Conservation (phyloP, 2,329 filamentous ascomycete species). For the Domatiomyces catenatus region DNA sequence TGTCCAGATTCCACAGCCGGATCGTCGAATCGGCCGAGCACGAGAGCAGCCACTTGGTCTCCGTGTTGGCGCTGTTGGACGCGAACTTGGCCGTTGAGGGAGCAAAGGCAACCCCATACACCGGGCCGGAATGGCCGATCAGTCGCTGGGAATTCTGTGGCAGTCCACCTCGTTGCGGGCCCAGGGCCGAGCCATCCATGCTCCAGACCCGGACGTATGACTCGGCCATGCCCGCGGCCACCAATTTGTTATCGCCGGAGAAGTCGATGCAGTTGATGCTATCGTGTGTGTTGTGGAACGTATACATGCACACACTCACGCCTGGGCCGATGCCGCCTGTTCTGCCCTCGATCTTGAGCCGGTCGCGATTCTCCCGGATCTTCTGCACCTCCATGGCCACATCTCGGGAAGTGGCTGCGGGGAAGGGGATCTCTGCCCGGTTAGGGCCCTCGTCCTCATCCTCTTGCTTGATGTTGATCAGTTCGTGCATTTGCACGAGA, state of each 20-base stretch:
- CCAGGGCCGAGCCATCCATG: slow-evolving; percentile 67
- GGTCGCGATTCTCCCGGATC: slow-evolving; percentile 79
- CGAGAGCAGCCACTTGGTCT: slow-evolving; percentile 66
- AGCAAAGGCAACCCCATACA: slow-evolving; percentile 82
- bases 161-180: slow-evolving; percentile 49
- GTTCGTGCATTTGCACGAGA: slow-evolving; percentile 75
- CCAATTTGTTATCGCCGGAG: slow-evolving; percentile 73
- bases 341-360: slow-evolving; percentile 72
- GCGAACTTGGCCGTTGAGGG: slow-evolving; percentile 43
- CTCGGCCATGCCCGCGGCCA: slow-evolving; percentile 78
- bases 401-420: slow-evolving; percentile 74
- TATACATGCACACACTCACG: slow-evolving; percentile 91
- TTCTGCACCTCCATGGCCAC: slow-evolving; percentile 90
- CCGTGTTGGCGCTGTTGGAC: slow-evolving; percentile 33
- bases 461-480: slow-evolving; percentile 65
- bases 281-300: slow-evolving; percentile 91
- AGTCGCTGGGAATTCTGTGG: slow-evolving; percentile 57
- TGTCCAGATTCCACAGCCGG: slow-evolving; percentile 81
- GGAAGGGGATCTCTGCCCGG: slow-evolving; percentile 66
- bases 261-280: slow-evolving; percentile 91
- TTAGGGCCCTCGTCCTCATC: slow-evolving; percentile 71
- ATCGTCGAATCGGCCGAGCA: slow-evolving; percentile 76
- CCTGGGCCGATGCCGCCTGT: slow-evolving; percentile 71
- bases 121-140: slow-evolving; percentile 77
- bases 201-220: slow-evolving; percentile 95